phyloP scores from a whole-genome alignment of 2,329 filamentous ascomycete species.

The Cladosporium halotolerans region DNA sequence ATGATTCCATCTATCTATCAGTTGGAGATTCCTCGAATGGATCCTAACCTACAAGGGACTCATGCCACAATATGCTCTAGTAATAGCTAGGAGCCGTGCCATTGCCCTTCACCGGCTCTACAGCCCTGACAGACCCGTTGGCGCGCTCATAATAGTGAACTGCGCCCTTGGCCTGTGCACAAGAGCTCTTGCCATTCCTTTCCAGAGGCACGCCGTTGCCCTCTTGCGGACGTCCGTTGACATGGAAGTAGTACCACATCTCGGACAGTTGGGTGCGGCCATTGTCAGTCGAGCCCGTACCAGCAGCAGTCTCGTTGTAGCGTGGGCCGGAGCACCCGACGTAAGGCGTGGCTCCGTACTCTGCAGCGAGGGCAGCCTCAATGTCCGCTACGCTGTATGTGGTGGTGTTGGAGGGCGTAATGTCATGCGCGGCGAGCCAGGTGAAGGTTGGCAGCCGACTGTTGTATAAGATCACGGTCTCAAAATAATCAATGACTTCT shows the following conservation, averaged over 20 bases:
- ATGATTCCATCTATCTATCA: too few species aligned
- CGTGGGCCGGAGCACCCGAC: constrained; percentile 55
- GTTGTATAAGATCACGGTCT: constrained; percentile 55
- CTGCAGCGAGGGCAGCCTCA: constrained; percentile 44
- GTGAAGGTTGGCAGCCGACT: constrained; percentile 52
- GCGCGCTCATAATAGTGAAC: constrained; percentile 48
- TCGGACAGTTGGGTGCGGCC: constrained; percentile 55
- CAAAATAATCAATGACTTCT: constrained; percentile 59
- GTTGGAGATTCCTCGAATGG: too few species aligned
- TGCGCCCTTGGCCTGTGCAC: constrained; percentile 48
- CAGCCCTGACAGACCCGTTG: constrained; percentile 5
- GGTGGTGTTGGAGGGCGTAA: constrained; percentile 54
- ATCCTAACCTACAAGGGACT: too few species aligned
- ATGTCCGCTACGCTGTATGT: constrained; percentile 50
- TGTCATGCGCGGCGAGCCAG: constrained; percentile 52
- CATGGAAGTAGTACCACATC: constrained; percentile 62
- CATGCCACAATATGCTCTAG: too few species aligned
- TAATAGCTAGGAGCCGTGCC: neutral
- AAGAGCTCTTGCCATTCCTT: constrained; percentile 47
- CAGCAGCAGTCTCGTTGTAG: constrained; percentile 56
- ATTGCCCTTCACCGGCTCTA: neutral
- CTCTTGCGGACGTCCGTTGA: constrained; percentile 52
- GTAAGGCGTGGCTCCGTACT: constrained; percentile 52
- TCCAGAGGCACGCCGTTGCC: constrained; percentile 43
- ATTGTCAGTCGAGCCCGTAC: constrained; percentile 47